Conservation (phyloP, 805 yeast species). For the Ogataea methanolica region DNA sequence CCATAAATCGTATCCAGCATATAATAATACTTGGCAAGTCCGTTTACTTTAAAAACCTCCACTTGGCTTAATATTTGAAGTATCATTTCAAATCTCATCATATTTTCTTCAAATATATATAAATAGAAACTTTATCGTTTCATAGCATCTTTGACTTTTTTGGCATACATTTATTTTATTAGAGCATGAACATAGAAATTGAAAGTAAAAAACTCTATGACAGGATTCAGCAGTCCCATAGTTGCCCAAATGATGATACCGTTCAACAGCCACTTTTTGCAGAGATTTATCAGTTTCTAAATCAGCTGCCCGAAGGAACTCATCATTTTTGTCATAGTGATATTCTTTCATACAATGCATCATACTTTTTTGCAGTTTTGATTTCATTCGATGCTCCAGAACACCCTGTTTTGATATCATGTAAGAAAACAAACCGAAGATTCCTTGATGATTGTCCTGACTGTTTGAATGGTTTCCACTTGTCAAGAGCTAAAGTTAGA, state of each 20-base stretch:
- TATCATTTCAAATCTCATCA: too few relatives aligned
- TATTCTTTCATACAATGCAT: slow-evolving; percentile 45
- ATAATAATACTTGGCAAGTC: too few relatives aligned
- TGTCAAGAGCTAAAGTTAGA: slow-evolving; percentile 46
- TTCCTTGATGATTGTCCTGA: slow-evolving; percentile 45
- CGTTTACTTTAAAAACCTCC: too few relatives aligned
- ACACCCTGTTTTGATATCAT: slow-evolving; percentile 8
- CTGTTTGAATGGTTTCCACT: slow-evolving; percentile 51
- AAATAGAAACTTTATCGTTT: too few relatives aligned
- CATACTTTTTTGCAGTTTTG: slow-evolving; percentile 38
- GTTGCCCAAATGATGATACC: slow-evolving; percentile 26
- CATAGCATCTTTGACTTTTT: too few relatives aligned
- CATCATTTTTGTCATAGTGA: slow-evolving; percentile 53
- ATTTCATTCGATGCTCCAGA: slow-evolving; percentile 38
- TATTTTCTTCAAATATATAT: too few relatives aligned
- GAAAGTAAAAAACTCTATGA: not conserved
- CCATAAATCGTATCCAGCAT: too few relatives aligned
- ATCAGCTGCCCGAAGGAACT: slow-evolving; percentile 21
- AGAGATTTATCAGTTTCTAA: slow-evolving; percentile 30
- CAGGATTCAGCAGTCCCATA: slow-evolving; percentile 24
- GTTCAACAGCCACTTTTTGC: slow-evolving; percentile 36
- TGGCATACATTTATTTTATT: too few relatives aligned
- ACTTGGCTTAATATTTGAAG: too few relatives aligned
- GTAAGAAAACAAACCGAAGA: slow-evolving; percentile 10
- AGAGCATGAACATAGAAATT: not conserved